These are phyloP conservation scores for Suaeda aralocaspica DNA, from an alignment of 148 eudicot genomes.

Conservation along the genomic window DNA sequence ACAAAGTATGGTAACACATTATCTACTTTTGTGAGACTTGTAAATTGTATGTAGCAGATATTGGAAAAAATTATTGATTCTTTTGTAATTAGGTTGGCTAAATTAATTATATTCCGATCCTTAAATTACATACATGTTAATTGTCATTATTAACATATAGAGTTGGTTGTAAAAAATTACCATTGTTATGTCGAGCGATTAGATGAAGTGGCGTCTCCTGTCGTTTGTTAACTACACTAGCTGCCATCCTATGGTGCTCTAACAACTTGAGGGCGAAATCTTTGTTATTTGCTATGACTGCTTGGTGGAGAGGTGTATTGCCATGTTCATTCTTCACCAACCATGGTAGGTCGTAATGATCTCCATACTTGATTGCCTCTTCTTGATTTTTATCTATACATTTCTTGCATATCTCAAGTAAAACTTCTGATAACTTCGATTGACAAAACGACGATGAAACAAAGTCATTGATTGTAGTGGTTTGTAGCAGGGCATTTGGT, in stretches of 20 bases:
- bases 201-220: slow-evolving; percentile 2
- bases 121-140: no score
- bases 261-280: background rate
- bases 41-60: no score
- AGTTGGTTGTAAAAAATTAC: background rate
- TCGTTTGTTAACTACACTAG: background rate
- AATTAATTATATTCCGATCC: no score
- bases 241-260: no score
- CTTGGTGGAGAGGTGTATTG: slow-evolving; percentile 10
- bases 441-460: background rate
- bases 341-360: background rate
- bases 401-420: background rate
- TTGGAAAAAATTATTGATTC: no score
- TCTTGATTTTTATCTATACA: background rate
- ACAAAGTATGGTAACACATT: no score
- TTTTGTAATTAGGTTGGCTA: no score
- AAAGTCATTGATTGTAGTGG: no score
- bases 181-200: background rate
- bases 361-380: background rate
- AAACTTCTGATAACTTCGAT: background rate
- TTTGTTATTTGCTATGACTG: background rate
- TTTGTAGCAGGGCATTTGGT: background rate
- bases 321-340: slow-evolving; percentile 4
- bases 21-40: no score
- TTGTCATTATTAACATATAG: no score